Evolutionary conservation across 2,329 filamentous ascomycete genomes (phyloP), one percentile per base, ranked within the genome.

Genomic region (Fusarium bulbicola): DNA sequence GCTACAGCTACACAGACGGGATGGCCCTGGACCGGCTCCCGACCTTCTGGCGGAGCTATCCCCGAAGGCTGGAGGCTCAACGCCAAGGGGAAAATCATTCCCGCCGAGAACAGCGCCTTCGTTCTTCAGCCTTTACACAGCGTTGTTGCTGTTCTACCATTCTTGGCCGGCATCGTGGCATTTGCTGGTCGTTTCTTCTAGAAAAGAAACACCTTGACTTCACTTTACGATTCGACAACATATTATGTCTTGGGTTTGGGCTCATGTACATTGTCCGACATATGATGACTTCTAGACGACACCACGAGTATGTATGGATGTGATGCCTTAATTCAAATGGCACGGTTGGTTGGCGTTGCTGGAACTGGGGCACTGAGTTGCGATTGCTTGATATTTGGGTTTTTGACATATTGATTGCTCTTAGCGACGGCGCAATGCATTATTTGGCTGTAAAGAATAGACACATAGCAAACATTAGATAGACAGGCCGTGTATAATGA

Each of bases 41-140:
- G 83, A 88, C 63, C 86, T 20, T 85, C 88, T 18, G 84, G 84
- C 36, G 84, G 87, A 9, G 82, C 85, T 71, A 89, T 97, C 66
- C 94, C 95, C 45, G 89, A 87, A 77, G 94, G 93, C 67, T 97
- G 94, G 94, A 88, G 91, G 69, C 93, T 96, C 83, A 93, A 91
- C 57, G 86, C 91, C 70, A 89, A 90, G 75, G 93, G 94, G 80
- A 95, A 95, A 85, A 91, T 96, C 77, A 87, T 94, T 79, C 93
- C 93, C 79, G 89, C 90, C 7, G 70, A 68, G 43, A 77, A 76
- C 84, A 37, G 63, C 36, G 90, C 89, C 78, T 86, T 87, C 20
- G 46, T 62, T 14, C 30, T 66, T 21, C 63, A 70, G 13, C 71
- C 76, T 26, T 63, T 74, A 32, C 73, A 78, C 62, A 47, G 75